Conservation (phyloP, 148 eudicot genomes). For the Diospyros lotus region DNA sequence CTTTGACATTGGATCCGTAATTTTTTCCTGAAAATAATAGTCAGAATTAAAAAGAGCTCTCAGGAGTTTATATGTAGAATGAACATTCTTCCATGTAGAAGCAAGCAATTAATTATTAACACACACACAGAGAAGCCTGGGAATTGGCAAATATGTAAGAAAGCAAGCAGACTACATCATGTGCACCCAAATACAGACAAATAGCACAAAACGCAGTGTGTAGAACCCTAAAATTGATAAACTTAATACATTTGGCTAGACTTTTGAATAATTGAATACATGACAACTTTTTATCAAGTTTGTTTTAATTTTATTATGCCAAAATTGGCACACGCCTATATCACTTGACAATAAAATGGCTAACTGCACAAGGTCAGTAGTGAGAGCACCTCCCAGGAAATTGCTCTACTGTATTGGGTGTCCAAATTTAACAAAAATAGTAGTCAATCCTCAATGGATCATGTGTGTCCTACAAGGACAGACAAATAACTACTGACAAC, state of each 20-base stretch:
- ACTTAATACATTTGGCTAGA: no score
- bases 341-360: background rate
- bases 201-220: background rate
- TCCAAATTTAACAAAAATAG: background rate
- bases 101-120: background rate
- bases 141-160: background rate
- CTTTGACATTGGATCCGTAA: conserved; percentile 61
- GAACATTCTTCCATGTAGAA: background rate
- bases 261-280: no score
- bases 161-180: background rate
- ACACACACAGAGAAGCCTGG: background rate
- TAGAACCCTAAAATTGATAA: background rate
- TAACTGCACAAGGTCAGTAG: no score
- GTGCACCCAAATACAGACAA: background rate
- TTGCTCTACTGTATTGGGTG: background rate
- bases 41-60: background rate
- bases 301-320: background rate
- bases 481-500: background rate
- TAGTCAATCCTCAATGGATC: background rate
- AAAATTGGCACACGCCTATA: background rate
- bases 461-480: background rate
- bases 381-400: background rate
- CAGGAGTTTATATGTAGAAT: background rate
- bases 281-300: background rate
- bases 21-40: conserved; percentile 56